Base-by-base conservation (phyloP, 805 yeast species). In the Metschnikowia anglica region DNA sequence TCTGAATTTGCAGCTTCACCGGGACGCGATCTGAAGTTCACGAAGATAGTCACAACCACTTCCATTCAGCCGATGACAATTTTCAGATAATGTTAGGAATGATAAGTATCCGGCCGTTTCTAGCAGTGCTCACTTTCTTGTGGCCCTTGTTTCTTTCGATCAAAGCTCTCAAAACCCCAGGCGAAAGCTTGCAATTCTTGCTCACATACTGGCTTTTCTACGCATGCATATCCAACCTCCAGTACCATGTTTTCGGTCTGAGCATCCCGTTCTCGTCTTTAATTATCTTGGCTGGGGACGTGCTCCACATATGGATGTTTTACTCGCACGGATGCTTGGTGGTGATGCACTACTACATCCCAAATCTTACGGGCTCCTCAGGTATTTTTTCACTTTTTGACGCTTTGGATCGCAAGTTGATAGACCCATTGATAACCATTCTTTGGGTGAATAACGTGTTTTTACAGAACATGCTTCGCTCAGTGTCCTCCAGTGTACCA, bases 311-410 rank as follows among this genome's bases (percentile, higher is more conserved):
- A 25, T 49, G 53, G 53, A 35, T 49, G 44, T 49, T 49, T 32
- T 49, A 48, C 32, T 41, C 43, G 28, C 50, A 48, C 23, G 53
- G 53, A 16, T 49, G 53, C 37, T 32, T 43, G 16, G 46, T 49
- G 24, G 24, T 32, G 7, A 17, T 44, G 21, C 30, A 37, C 34
- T 38, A 35, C 26, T 47, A 40, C 18, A 19, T 47, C 16, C 53
- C 53, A 12, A 16, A 11, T 10, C 3, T 44, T 10, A 26, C 34
- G 3, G 29, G 41, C 10, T 13, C 17, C n/a, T n/a, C n/a, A n/a
- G n/a, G n/a, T n/a, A n/a, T n/a, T n/a, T n/a, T n/a, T n/a, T n/a
- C n/a, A n/a, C n/a, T n/a, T n/a, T n/a, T 44, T 5, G 48, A 40
- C 8, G 10, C 9, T 2, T 15, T 44, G 20, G 51, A 47, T 28